Conservation (phyloP, 306 rosid species). For the Castanea mollissima region DNA sequence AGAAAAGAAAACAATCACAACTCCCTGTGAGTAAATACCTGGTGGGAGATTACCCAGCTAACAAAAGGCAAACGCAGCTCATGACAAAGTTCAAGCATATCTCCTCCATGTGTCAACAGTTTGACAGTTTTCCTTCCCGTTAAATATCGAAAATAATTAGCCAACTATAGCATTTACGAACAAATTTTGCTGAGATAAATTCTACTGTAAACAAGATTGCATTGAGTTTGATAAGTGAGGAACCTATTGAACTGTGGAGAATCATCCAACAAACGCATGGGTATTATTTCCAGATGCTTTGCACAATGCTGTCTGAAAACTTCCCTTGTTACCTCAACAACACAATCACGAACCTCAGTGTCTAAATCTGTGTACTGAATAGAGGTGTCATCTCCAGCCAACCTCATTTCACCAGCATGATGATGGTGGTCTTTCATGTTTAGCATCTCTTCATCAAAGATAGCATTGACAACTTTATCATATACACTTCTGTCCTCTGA, state of each 20-base stretch:
- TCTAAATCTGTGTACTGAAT: constrained; percentile 62
- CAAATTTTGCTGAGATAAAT: constrained; percentile 11
- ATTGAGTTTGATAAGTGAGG: constrained; percentile 19
- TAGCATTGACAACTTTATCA: constrained; percentile 82
- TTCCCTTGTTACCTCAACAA: constrained; percentile 64
- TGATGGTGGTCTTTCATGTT: constrained; percentile 50
- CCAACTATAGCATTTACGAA: constrained; percentile 15
- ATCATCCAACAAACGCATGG: constrained; percentile 72
- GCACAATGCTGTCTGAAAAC: constrained; percentile 86
- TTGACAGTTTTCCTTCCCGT: constrained; percentile 78
- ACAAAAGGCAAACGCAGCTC: constrained; percentile 89
- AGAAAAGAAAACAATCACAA: constrained; percentile 9
- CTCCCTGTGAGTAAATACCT: constrained; percentile 46
- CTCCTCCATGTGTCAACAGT: constrained; percentile 92
- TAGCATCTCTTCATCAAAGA: constrained; percentile 74
- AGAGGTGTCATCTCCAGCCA: constrained; percentile 51
- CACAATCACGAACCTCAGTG: constrained; percentile 83
- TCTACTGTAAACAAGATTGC: constrained; percentile 14
- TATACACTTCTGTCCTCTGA: constrained; percentile 82
- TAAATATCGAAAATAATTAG: constrained; percentile 29
- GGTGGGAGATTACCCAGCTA: constrained; percentile 69
- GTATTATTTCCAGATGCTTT: constrained; percentile 67
- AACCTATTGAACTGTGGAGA: constrained; percentile 75
- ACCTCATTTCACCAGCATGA: constrained; percentile 46
- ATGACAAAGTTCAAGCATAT: constrained; percentile 88